Percentiles rank a stretch among this genome's conserved stretches.
Evolutionary conservation across 192 early-diverging fungal genomes (phyloP).

Genomic region (Coemansia sp.): DNA sequence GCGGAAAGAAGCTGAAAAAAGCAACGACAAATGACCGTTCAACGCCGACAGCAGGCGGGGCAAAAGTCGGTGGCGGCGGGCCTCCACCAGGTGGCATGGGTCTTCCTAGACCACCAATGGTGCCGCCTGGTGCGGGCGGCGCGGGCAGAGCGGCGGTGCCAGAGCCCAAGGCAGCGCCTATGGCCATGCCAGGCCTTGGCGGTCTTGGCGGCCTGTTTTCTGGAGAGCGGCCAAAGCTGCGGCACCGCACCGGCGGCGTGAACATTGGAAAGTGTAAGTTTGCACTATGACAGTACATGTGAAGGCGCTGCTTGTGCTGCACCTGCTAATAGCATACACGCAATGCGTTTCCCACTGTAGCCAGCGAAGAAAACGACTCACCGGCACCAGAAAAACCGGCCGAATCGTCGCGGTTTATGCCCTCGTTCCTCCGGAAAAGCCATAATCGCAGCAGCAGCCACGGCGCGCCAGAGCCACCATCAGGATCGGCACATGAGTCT

Average conservation of each 20-base stretch:
- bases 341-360: slow-evolving; percentile 19
- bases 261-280: slow-evolving; percentile 53
- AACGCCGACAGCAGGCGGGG: slow-evolving; percentile 47
- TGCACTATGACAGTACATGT: not conserved
- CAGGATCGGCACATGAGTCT: not conserved
- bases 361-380: slow-evolving; percentile 24
- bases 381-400: slow-evolving; percentile 19
- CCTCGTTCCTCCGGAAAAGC: slow-evolving; percentile 41
- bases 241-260: slow-evolving; percentile 58
- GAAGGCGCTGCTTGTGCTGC: not conserved
- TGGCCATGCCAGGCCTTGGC: slow-evolving; percentile 53
- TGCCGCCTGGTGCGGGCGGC: slow-evolving; percentile 20
- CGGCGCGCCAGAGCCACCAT: slow-evolving; percentile 7
- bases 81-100: slow-evolving; percentile 39
- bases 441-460: slow-evolving; percentile 22
- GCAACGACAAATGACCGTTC: slow-evolving; percentile 73
- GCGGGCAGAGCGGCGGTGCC: slow-evolving; percentile 15
- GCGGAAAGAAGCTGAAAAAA: slow-evolving; percentile 68
- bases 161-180: slow-evolving; percentile 36
- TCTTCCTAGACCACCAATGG: slow-evolving; percentile 32
- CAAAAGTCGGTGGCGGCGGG: slow-evolving; percentile 30
- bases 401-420: slow-evolving; percentile 26
- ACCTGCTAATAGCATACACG: not conserved
- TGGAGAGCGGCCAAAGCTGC: slow-evolving; percentile 69
- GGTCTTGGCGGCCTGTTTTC: slow-evolving; percentile 65